These are phyloP conservation scores for Myrmaecium sp. DNA, from an alignment of 2,329 filamentous ascomycete species.

Conservation along the genomic window DNA sequence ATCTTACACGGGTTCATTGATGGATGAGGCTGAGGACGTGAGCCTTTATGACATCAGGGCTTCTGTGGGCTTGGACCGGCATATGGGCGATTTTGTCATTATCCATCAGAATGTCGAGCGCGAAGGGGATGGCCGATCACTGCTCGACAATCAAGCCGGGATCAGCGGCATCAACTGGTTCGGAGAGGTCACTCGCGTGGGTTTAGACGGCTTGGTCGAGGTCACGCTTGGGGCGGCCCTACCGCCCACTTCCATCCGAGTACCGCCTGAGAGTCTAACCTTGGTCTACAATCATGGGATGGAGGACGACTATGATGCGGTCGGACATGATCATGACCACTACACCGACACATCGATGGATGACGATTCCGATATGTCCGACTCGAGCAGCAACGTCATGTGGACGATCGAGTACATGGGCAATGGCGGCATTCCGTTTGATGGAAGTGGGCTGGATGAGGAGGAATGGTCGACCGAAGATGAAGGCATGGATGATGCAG, in stretches of 20 bases:
- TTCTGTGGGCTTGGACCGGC: constrained; percentile 30
- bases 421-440: too few species aligned
- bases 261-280: constrained; percentile 31
- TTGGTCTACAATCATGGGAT: constrained; percentile 30
- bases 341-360: constrained; percentile 9
- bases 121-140: background rate
- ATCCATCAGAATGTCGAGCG: constrained; percentile 15
- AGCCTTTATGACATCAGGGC: constrained; percentile 41
- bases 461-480: constrained; percentile 21
- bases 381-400: constrained; percentile 16
- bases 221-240: constrained; percentile 36
- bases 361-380: too few species aligned
- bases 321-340: constrained; percentile 9
- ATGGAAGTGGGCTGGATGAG: constrained; percentile 20
- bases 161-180: constrained; percentile 29
- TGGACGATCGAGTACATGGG: constrained; percentile 11
- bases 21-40: constrained; percentile 29
- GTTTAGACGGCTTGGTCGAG: constrained; percentile 34
- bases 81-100: constrained; percentile 36
- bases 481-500: too few species aligned
- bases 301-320: constrained; percentile 14
- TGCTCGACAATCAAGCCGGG: background rate
- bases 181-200: constrained; percentile 38
- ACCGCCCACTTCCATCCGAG: constrained; percentile 31
- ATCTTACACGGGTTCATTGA: constrained; percentile 26